phyloP scores from a whole-genome alignment of 148 eudicot genomes.

The Chenopodium quinoa region DNA sequence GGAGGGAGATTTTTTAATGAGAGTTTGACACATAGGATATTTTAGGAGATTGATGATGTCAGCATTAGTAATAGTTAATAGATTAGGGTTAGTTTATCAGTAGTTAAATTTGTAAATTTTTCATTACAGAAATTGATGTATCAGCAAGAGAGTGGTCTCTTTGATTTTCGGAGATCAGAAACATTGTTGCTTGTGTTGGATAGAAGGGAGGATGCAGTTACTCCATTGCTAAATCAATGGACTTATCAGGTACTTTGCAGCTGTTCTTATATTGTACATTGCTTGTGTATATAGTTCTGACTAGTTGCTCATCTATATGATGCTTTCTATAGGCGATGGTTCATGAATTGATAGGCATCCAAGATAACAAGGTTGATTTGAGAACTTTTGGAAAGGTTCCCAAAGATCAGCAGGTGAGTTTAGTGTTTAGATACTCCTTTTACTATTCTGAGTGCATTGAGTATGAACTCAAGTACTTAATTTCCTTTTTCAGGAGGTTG shows the following conservation, averaged over 20 bases:
- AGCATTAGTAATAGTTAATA: too few species aligned
- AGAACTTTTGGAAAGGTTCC: slow-evolving; percentile 59
- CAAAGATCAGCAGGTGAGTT: slow-evolving; percentile 83
- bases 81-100: not conserved
- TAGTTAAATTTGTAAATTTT: slow-evolving; percentile 1
- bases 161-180: slow-evolving; percentile 90
- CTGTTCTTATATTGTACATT: slow-evolving; percentile 5
- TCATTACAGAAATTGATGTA: slow-evolving; percentile 83
- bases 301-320: not conserved
- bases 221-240: slow-evolving; percentile 95
- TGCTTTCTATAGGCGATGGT: slow-evolving; percentile 77
- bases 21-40: too few species aligned
- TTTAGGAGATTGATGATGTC: too few species aligned
- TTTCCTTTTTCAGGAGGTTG: slow-evolving; percentile 69
- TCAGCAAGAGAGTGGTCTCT: slow-evolving; percentile 96
- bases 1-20: too few species aligned
- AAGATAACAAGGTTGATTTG: slow-evolving; percentile 93
- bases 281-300: slow-evolving; percentile 12
- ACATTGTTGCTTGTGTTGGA: slow-evolving; percentile 79
- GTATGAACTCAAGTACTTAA: not conserved
- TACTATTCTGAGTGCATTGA: not conserved
- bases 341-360: slow-evolving; percentile 88
- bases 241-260: slow-evolving; percentile 76
- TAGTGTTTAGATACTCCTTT: slow-evolving; percentile 3
- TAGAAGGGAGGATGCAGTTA: slow-evolving; percentile 96